Percentiles rank a stretch among this genome's conserved stretches.
Conservation (phyloP, 805 yeast species). For the Candida golubevii region DNA sequence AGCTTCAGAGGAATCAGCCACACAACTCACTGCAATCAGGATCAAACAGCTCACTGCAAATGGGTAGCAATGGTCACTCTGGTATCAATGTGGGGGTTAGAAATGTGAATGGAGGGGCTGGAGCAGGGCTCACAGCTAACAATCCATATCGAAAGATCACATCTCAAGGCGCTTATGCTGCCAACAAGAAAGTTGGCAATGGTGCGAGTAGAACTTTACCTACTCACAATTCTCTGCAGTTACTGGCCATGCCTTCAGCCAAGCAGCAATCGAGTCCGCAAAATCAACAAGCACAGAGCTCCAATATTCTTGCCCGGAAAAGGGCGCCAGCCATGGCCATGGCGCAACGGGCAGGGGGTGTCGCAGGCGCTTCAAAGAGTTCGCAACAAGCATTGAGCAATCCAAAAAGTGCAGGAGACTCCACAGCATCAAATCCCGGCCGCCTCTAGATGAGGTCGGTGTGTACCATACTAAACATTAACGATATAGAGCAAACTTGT, state of each 20-base stretch:
- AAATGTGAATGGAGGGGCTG: slow-evolving; percentile 1
- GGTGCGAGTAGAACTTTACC: slow-evolving; percentile 4
- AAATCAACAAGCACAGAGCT: slow-evolving; percentile 3
- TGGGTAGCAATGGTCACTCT: slow-evolving; percentile 3
- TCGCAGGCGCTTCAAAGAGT: slow-evolving; percentile 2
- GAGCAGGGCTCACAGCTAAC: slow-evolving; percentile 11
- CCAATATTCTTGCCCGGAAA: slow-evolving; percentile 3
- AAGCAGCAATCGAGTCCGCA: slow-evolving; percentile 11
- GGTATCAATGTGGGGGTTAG: slow-evolving; percentile 1
- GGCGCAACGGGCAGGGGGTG: neutral
- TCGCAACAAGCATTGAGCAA: slow-evolving; percentile 6
- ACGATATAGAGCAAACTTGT: slow-evolving; percentile 7
- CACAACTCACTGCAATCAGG: slow-evolving; percentile 1
- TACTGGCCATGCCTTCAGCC: slow-evolving; percentile 12
- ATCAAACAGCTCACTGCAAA: slow-evolving; percentile 1
- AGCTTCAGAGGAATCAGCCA: slow-evolving; percentile 14
- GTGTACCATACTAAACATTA: slow-evolving; percentile 13
- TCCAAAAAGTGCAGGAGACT: slow-evolving; percentile 4
- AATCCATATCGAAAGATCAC: slow-evolving; percentile 2
- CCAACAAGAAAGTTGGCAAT: slow-evolving; percentile 1
- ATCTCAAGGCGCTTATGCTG: slow-evolving; percentile 3
- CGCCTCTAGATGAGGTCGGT: slow-evolving; percentile 17
- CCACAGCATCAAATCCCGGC: slow-evolving; percentile 1
- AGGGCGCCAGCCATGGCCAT: neutral
- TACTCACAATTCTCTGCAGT: slow-evolving; percentile 8